Conservation (phyloP, 768 basidiomycete genomes). For the Tylopilus plumbeoviolaceoides region DNA sequence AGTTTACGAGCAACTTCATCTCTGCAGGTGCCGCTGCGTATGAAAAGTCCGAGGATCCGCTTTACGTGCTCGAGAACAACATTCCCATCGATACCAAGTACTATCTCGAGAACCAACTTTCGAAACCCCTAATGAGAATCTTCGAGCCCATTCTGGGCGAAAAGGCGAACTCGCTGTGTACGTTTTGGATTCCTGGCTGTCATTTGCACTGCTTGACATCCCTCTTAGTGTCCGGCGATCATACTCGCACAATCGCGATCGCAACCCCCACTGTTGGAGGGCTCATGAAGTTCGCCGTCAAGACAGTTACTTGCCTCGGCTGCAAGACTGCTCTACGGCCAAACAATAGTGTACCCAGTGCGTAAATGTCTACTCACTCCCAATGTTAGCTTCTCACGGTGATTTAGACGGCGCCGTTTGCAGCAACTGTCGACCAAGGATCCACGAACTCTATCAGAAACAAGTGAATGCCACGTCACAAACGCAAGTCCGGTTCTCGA, state of each 20-base stretch:
- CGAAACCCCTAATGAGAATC: slow-evolving; percentile 94
- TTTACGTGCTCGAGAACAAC: slow-evolving; percentile 97
- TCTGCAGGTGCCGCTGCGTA: slow-evolving; percentile 89
- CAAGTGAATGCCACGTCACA: slow-evolving; percentile 73
- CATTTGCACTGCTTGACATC: slow-evolving; percentile 2
- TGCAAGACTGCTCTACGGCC: slow-evolving; percentile 86
- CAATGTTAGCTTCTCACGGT: slow-evolving; percentile 3
- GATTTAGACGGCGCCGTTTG: slow-evolving; percentile 84
- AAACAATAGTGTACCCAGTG: slow-evolving; percentile 73
- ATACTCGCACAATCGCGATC: slow-evolving; percentile 92
- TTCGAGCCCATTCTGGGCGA: slow-evolving; percentile 98
- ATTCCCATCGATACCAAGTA: slow-evolving; percentile 98
- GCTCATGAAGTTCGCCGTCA: slow-evolving; percentile 98
- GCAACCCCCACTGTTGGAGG: slow-evolving; percentile 96
- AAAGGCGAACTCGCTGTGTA: slow-evolving; percentile 79
- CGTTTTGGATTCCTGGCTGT: slow-evolving; percentile 26
- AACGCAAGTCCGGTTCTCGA: slow-evolving; percentile 86
- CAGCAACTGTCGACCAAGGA: slow-evolving; percentile 81
- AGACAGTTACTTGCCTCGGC: slow-evolving; percentile 90
- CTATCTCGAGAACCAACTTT: slow-evolving; percentile 96
- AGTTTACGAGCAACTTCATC: not conserved
- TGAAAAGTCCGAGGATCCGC: slow-evolving; percentile 97
- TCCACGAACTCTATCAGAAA: slow-evolving; percentile 91
- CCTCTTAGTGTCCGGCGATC: slow-evolving; percentile 83
- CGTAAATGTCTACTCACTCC: slow-evolving; percentile 18